Conservation (phyloP, 2,329 filamentous ascomycete genomes). For the Fusarium equiseti region DNA sequence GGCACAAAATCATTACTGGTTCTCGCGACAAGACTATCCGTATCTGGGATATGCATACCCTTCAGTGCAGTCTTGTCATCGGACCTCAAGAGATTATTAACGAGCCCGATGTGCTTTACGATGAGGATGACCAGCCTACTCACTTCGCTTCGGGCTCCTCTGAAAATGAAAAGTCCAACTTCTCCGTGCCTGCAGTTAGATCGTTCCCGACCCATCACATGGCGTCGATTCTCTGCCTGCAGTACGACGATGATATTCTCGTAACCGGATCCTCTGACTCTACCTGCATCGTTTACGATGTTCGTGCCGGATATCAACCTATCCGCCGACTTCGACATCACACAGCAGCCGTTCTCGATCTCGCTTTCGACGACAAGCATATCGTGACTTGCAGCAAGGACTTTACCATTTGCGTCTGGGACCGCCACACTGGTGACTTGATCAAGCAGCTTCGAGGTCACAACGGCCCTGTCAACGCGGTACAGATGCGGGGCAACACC, state of each 20-base stretch:
- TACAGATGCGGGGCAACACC: slow-evolving; percentile 92
- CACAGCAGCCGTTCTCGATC: slow-evolving; percentile 88
- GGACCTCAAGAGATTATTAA: slow-evolving; percentile 77
- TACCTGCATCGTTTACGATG: slow-evolving; percentile 90
- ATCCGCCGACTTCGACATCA: slow-evolving; percentile 83
- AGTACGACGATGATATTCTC: slow-evolving; percentile 92
- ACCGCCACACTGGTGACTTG: slow-evolving; percentile 80
- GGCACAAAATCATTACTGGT: slow-evolving; percentile 94
- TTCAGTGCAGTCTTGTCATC: slow-evolving; percentile 86
- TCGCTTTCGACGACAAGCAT: slow-evolving; percentile 90
- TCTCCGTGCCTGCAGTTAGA: slow-evolving; percentile 65
- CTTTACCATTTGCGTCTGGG: slow-evolving; percentile 93
- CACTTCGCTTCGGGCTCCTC: slow-evolving; percentile 68
- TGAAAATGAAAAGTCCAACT: slow-evolving; percentile 60
- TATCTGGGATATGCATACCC: slow-evolving; percentile 93
- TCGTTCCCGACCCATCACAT: slow-evolving; percentile 79
- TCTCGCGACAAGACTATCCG: slow-evolving; percentile 96
- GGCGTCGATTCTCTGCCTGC: slow-evolving; percentile 92
- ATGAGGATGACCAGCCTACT: slow-evolving; percentile 62
- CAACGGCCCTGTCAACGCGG: slow-evolving; percentile 92
- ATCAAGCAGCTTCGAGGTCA: slow-evolving; percentile 87
- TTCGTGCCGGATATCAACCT: slow-evolving; percentile 81
- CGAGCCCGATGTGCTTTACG: slow-evolving; percentile 63
- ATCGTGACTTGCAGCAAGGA: slow-evolving; percentile 99
- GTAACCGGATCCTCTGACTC: slow-evolving; percentile 95